phyloP scores from a whole-genome alignment of 805 yeast species.

The Saccharomycopsis malanga region DNA sequence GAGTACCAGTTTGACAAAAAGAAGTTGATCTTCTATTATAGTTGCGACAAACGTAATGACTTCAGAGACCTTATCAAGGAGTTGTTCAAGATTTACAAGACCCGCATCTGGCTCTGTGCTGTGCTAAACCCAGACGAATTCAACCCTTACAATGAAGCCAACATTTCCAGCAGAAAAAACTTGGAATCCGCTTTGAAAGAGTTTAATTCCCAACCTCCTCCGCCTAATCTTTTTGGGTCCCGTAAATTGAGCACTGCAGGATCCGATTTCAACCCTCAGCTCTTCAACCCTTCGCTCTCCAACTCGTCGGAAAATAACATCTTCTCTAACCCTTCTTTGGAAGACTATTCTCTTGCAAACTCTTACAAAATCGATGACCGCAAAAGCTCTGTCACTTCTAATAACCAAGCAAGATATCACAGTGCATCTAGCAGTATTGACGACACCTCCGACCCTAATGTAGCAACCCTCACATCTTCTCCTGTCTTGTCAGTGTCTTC shows the following conservation, averaged over 20 bases:
- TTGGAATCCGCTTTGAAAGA: constrained; percentile 7
- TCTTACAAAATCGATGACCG: background rate
- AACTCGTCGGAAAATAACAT: background rate
- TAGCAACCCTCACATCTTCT: constrained; percentile 2
- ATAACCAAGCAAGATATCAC: background rate
- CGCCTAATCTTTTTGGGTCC: background rate
- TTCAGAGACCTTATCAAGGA: constrained; percentile 69
- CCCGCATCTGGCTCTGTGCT: constrained; percentile 81
- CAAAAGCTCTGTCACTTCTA: background rate
- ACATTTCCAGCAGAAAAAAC: constrained; percentile 12
- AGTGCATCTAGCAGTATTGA: background rate
- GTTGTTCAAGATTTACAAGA: constrained; percentile 66
- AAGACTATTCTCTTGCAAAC: background rate
- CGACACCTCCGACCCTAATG: constrained; percentile 12
- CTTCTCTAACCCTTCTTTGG: background rate
- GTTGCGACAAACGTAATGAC: constrained; percentile 59
- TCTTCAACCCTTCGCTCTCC: background rate
- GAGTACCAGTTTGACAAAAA: constrained; percentile 80
- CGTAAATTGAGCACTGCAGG: background rate
- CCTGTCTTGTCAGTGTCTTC: background rate
- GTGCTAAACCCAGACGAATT: constrained; percentile 34
- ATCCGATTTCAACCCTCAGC: background rate
- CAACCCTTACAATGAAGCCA: constrained; percentile 14
- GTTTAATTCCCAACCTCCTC: background rate
- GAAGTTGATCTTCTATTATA: constrained; percentile 66